Evolutionary conservation across 2,329 filamentous ascomycete genomes (phyloP).

Genomic region (Diaporthe ampelina): DNA sequence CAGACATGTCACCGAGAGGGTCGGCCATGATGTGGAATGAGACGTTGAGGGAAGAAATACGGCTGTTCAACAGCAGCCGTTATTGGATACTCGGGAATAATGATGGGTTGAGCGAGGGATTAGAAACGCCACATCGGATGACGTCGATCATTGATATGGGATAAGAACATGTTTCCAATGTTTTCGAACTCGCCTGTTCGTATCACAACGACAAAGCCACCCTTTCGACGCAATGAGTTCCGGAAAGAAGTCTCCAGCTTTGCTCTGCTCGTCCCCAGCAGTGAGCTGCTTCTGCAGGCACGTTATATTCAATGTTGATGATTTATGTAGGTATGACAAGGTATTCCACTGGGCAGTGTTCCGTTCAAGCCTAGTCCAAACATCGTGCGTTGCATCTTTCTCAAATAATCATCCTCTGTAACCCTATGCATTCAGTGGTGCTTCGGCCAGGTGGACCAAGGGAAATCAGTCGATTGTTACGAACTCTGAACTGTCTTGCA

Average conservation of each 20-base stretch:
- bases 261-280: neutral
- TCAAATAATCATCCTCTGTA: no score
- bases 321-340: no score
- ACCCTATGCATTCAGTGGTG: no score
- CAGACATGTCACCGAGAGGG: neutral
- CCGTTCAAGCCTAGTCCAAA: no score
- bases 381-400: no score
- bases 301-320: no score
- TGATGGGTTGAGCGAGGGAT: neutral
- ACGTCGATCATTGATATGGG: neutral
- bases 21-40: neutral
- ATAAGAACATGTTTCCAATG: neutral
- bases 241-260: neutral
- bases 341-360: no score
- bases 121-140: neutral
- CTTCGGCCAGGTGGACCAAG: neutral
- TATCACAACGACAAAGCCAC: neutral
- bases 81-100: neutral
- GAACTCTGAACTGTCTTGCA: neutral
- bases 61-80: neutral
- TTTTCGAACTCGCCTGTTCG: neutral
- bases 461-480: neutral
- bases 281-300: no score
- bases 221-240: no score
- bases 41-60: neutral